Percentiles rank a stretch among this genome's conserved stretches.
Evolutionary conservation across 108 stramenopile species (phyloP).

Genomic region (Skeletonema marinoi): DNA sequence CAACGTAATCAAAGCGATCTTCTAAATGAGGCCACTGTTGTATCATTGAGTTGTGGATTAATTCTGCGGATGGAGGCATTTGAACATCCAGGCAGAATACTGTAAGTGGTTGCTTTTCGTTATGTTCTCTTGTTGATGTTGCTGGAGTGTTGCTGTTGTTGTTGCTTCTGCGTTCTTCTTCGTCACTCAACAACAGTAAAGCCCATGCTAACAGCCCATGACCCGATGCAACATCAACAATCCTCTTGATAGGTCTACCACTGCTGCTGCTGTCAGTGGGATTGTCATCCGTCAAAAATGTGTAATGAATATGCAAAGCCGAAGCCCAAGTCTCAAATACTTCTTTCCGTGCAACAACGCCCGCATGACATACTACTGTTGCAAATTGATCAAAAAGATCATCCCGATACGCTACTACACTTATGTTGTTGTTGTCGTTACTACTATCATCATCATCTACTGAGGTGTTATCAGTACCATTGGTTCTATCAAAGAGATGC

Average conservation of each 20-base stretch:
- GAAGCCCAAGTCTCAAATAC: conserved; percentile 73
- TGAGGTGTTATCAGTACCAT: not conserved
- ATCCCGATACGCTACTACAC: not conserved
- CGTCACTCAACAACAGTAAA: conserved; percentile 48
- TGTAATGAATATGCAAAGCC: conserved; percentile 58
- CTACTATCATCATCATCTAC: not conserved
- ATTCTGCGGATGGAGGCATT: conserved; percentile 67
- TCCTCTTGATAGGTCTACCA: conserved; percentile 11
- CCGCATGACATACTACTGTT: conserved; percentile 45
- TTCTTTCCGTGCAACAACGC: conserved; percentile 64
- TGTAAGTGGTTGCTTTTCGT: conserved; percentile 22
- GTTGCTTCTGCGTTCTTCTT: not conserved
- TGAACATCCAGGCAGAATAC: conserved; percentile 56
- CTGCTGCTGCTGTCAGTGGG: not conserved
- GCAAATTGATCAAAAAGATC: conserved; percentile 65
- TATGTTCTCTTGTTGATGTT: not conserved
- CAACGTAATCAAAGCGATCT: conserved; percentile 60
- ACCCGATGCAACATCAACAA: conserved; percentile 63
- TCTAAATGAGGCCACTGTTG: conserved; percentile 45
- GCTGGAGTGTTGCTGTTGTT: not conserved
- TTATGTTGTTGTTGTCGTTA: not conserved
- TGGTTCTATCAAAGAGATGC: conserved; percentile 26
- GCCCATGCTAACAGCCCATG: conserved; percentile 75
- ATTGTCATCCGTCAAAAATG: conserved; percentile 25
- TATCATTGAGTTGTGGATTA: conserved; percentile 44